Evolutionary conservation across 305 asterid species (phyloP), one percentile per base, ranked within the genome.

Genomic region (Rubia balearica): DNA sequence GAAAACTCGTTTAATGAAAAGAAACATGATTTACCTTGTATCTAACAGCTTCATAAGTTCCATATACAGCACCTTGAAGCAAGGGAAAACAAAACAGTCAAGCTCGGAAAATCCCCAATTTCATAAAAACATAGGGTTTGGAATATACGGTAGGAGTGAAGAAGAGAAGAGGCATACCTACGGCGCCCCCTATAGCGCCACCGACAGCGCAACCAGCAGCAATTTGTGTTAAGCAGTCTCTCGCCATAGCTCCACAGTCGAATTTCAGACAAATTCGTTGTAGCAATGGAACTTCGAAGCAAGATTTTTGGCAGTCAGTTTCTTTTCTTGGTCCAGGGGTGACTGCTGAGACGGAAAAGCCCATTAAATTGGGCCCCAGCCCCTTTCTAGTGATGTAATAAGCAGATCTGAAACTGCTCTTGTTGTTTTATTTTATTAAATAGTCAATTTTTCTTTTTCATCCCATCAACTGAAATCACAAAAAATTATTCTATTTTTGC

Each of bases 141-240:
- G 65, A 17, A 38, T 61, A 10, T 61, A 61, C 33, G 17, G 17
- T 30, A 17, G 21, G 9, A 30, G 43, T 36, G 10, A 27, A 45
- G 41, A n/a, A 22, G n/a, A 59, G 61, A 55, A 7, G 22, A 69
- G 61, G 3, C 17, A 33, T 30, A 80, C 81, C 84, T 30, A 77
- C 90, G 51, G 95, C 95, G 65, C 96, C 92, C 63, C 96, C 95
- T 61, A 90, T 74, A 68, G 92, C 92, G 21, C 92, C 96, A 42
- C 95, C 96, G 66, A 88, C 81, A 56, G 91, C 95, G 68, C 77
- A 55, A n/a, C 96, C 96, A 4, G 88, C 88, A 64, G 84, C 81
- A 12, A 90, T 76, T 41, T 87, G 81, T 36, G 91, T 79, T 71
- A 90, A 72, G 75, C 92, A 90, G 78, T 85, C 92, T 69, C 89